Base-by-base conservation (phyloP, 108 stramenopile species). In the Nitzschia sp. region DNA sequence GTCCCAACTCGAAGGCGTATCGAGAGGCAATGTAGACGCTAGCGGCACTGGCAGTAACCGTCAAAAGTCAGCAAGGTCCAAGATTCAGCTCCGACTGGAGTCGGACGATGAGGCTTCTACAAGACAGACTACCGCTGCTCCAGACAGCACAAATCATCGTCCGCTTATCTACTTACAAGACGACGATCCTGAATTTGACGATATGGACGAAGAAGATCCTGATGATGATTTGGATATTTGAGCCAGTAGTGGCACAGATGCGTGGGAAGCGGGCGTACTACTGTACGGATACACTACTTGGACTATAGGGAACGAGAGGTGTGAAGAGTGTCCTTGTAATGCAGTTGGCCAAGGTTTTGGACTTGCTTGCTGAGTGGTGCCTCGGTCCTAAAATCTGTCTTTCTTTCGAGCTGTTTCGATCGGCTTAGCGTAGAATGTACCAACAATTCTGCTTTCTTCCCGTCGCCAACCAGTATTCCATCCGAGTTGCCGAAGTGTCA, bases 381-480 rank as follows among this genome's bases (percentile, higher is more conserved):
- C 13, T 41, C 38, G 9, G 38, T 21, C 48, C 48, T 50, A 84
- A 64, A 75, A 86, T 38, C 52, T 54, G 63, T 84, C 84, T 41
- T 48, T 44, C 30, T 53, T 50, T 58, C 48, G 58, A 26, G 86
- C 86, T 29, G 77, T 65, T 19, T 67, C 58, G 22, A 88, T 61
- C n/a, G 84, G 73, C 19, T 70, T 71, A 0, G 90, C 87, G 11
- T 79, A 76, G 64, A 88, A 86, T 19, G 76, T 55, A 17, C 90
- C 90, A 2, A 84, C 64, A 38, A 91, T 91, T 33, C 90, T 68
- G 58, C 78, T 85, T 58, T 91, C 90, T 67, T 87, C 84, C 30
- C 90, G 66, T 52, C 90, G 28, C 87, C 87, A 91, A 9, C 90
- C 90, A 8, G 90, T 91, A 55, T 91, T 79, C 90, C 90, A 91